These are phyloP conservation scores for Emergomyces pasteurianus DNA, from an alignment of 2,329 filamentous ascomycete species.

Conservation along the genomic window DNA sequence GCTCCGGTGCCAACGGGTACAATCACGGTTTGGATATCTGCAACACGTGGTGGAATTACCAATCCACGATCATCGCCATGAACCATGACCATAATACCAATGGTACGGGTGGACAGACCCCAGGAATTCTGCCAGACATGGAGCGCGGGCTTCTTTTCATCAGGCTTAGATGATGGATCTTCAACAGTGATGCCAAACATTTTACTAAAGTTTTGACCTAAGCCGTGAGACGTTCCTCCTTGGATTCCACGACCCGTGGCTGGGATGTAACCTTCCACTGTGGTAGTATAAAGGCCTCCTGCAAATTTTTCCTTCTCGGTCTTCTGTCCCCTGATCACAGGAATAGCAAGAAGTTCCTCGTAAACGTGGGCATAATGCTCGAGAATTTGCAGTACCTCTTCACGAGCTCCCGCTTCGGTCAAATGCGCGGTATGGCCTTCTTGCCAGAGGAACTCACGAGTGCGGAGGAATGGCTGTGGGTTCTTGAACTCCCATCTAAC, in stretches of 20 bases:
- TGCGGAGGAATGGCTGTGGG: conserved; percentile 70
- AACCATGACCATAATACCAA: conserved; percentile 98
- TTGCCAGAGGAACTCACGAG: conserved; percentile 95
- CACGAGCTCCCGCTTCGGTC: conserved; percentile 65
- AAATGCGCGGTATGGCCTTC: conserved; percentile 91
- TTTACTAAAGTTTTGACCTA: conserved; percentile 97
- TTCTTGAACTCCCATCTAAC: conserved; percentile 98
- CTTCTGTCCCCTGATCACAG: conserved; percentile 86
- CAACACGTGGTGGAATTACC: conserved; percentile 80
- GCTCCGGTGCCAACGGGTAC: conserved; percentile 89
- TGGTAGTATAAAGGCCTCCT: conserved; percentile 91
- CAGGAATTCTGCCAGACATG: conserved; percentile 98
- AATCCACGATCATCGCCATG: conserved; percentile 94
- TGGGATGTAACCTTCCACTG: conserved; percentile 92
- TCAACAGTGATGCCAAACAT: conserved; percentile 99
- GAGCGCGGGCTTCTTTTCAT: conserved; percentile 65
- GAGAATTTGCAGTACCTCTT: conserved; percentile 85
- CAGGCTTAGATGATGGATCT: conserved; percentile 61
- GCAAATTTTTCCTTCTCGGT: conserved; percentile 98
- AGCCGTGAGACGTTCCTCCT: conserved; percentile 83
- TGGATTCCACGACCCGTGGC: conserved; percentile 94
- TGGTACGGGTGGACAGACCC: conserved; percentile 93
- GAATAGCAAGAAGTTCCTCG: conserved; percentile 84
- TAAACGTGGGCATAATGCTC: conserved; percentile 89
- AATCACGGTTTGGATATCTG: conserved; percentile 73